Conservation (phyloP, 495 filamentous ascomycete genomes). For the Friedmanniomyces endolithicus region DNA sequence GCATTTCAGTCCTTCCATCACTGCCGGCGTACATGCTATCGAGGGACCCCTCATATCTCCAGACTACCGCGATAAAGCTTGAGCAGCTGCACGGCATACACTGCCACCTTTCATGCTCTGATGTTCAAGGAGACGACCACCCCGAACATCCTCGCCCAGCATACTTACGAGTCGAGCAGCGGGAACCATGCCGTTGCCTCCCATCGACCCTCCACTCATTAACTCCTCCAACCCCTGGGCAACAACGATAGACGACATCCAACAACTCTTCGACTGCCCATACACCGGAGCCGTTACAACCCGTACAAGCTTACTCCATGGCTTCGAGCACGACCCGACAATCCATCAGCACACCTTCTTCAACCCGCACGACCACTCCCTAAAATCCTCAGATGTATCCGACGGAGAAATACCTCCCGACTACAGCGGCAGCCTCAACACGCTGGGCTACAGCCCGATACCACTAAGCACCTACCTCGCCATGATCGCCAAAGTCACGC, state of each 20-base stretch:
- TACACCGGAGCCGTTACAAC: constrained; percentile 59
- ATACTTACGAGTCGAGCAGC: no score
- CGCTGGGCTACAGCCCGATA: constrained; percentile 35
- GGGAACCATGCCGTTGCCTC: constrained; percentile 11
- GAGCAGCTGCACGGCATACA: no score
- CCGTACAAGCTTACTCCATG: constrained; percentile 46
- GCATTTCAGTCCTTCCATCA: no score
- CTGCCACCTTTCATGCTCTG: no score
- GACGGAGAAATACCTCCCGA: not conserved
- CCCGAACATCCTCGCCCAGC: no score
- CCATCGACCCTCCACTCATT: constrained; percentile 50
- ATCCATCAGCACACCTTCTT: constrained; percentile 36
- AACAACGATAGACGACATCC: constrained; percentile 45
- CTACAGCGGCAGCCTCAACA: constrained; percentile 30
- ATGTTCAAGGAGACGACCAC: no score
- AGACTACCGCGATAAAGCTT: no score
- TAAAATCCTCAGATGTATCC: not conserved
- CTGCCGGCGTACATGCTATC: no score
- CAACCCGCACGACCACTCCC: constrained; percentile 20
- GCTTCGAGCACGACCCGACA: constrained; percentile 44
- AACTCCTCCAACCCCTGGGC: constrained; percentile 65
- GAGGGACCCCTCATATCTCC: no score
- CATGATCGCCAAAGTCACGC: constrained; percentile 23
- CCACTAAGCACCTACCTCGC: constrained; percentile 27
- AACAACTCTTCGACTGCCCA: constrained; percentile 41